Evolutionary conservation across 1,284 basidiomycete species (phyloP).

Genomic region (Tylopilus sp.): DNA sequence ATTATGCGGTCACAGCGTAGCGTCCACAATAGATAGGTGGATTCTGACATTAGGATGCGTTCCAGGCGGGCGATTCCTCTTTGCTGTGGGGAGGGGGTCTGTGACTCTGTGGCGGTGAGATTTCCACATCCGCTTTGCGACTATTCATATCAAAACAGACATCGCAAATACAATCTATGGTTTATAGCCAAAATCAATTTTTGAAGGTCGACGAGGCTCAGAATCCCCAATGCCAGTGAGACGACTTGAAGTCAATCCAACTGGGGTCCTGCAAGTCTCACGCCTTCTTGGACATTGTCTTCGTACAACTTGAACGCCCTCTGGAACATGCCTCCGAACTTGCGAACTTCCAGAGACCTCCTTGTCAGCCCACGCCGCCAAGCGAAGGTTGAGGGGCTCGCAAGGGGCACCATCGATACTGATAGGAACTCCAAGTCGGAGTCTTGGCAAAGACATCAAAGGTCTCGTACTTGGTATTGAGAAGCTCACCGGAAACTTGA

Average conservation of each 20-base stretch:
- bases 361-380: conserved; percentile 90
- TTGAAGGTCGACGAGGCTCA: background rate
- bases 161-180: conserved; percentile 18
- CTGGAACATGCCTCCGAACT: conserved; percentile 92
- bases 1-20: background rate
- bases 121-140: no score
- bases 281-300: conserved; percentile 82
- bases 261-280: conserved; percentile 81
- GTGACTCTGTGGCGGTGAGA: no score
- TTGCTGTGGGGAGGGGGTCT: no score
- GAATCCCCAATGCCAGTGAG: background rate
- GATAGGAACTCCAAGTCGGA: conserved; percentile 87
- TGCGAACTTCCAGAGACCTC: conserved; percentile 89
- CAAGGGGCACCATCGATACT: conserved; percentile 85
- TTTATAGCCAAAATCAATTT: conserved; percentile 1
- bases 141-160: conserved; percentile 4
- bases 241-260: conserved; percentile 30
- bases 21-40: background rate
- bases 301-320: conserved; percentile 94
- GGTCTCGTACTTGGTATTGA: conserved; percentile 88
- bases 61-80: no score
- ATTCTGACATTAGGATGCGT: background rate
- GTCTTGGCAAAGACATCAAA: conserved; percentile 88
- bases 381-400: conserved; percentile 87
- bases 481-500: conserved; percentile 91